Base-by-base conservation (phyloP, 208 protist genomes). In the Leishmania gerbilli region DNA sequence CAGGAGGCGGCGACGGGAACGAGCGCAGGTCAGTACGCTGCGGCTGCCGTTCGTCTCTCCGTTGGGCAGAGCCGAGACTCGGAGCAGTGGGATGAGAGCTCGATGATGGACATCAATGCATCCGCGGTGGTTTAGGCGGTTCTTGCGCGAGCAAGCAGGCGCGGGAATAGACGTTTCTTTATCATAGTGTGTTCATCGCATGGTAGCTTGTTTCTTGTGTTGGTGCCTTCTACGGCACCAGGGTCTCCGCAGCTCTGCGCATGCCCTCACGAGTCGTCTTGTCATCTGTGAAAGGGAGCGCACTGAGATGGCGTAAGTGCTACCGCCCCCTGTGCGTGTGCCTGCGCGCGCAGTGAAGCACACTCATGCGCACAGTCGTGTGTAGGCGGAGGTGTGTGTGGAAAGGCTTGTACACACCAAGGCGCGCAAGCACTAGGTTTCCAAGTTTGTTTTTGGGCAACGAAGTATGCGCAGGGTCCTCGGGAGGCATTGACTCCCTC, bases 1-100 rank as follows among this genome's bases (percentile, higher is more conserved):
- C 82, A 58, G 77, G 62, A 64, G 31, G 11, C 45, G 19, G 62
- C 64, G 31, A 31, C 82, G n/a, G 77, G 37, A 31, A 71, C 42
- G 31, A 64, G 67, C 64, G 40, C 45, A 15, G 69, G 53, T 4
- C 45, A 19, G 27, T 79, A 79, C 80, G 42, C 84, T 84, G 76
- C 90, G 83, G 42, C 86, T 79, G 34, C 84, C 80, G 74, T 92
- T 91, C 83, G 93, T 90, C 53, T 90, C 88, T 53, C 89, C 65
- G 53, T 55, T 31, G 83, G 77, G 19, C 37, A 64, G 67, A 80
- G 79, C 69, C 62, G 82, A 53, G 82, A 85, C 77, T 85, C 82
- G 53, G 82, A 85, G 68, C 1, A 82, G 11, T 85, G 82, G 82
- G 82, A 85, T 67, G 82, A 85, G 77, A 85, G 82, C 62, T 85